Percentiles rank a stretch among this genome's conserved stretches.
phyloP scores from a whole-genome alignment of 805 yeast genomes.

The Ogataea dorogensis region DNA sequence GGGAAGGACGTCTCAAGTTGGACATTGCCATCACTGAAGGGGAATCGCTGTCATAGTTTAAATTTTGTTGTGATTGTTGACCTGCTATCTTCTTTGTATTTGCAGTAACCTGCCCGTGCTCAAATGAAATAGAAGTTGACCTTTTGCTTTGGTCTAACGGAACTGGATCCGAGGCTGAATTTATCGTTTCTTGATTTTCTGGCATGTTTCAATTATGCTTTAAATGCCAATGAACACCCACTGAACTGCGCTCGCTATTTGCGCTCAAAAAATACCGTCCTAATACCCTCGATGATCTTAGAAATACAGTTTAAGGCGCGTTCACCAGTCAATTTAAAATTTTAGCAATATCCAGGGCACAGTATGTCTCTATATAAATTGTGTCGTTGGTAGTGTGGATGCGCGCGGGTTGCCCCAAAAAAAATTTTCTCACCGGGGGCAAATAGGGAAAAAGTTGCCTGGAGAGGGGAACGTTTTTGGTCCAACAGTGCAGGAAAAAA shows the following conservation, averaged over 20 bases:
- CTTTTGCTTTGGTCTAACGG: slow-evolving; percentile 4
- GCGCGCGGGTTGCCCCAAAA: slow-evolving; percentile 1
- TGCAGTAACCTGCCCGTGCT: slow-evolving; percentile 14
- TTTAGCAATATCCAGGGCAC: slow-evolving; percentile 1
- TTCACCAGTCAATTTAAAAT: slow-evolving; percentile 3
- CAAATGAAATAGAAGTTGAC: slow-evolving; percentile 20
- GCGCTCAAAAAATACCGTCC: slow-evolving; percentile 2
- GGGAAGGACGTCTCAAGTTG: slow-evolving; percentile 63
- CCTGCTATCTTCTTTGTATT: slow-evolving; percentile 22
- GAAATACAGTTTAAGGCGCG: slow-evolving; percentile 1
- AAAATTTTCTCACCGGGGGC: slow-evolving; percentile 7
- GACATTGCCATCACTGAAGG: slow-evolving; percentile 60
- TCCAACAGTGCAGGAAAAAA: too few relatives aligned
- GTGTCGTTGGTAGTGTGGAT: too few relatives aligned
- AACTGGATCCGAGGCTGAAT: background rate
- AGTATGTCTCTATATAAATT: slow-evolving; percentile 4
- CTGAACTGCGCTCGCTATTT: slow-evolving; percentile 3
- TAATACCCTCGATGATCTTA: slow-evolving; percentile 1
- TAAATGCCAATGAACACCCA: slow-evolving; percentile 5
- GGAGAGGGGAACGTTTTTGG: background rate
- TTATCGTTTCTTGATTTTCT: slow-evolving; percentile 3
- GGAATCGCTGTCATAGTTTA: slow-evolving; percentile 26
- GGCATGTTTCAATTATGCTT: slow-evolving; percentile 3
- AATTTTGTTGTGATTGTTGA: slow-evolving; percentile 15
- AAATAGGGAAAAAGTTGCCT: slow-evolving; percentile 1